phyloP scores from a whole-genome alignment of 108 stramenopile genomes.

The Cyclotella cryptica region DNA sequence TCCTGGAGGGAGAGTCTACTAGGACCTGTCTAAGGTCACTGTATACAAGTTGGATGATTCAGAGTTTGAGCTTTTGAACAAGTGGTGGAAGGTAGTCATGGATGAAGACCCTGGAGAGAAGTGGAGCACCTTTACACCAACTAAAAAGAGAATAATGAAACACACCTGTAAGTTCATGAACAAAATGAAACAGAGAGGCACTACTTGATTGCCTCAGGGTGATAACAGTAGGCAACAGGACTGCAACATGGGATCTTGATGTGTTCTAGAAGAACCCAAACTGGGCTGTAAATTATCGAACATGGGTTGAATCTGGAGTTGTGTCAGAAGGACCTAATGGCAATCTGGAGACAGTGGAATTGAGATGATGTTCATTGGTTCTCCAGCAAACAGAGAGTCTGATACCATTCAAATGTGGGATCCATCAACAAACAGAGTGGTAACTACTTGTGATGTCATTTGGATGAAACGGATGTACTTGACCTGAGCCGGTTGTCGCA shows the following conservation, averaged over 20 bases:
- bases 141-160: neutral
- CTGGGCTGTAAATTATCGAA: neutral
- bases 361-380: conserved; percentile 38
- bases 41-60: too few species aligned
- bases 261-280: neutral
- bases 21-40: neutral
- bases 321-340: conserved; percentile 23
- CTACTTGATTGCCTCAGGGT: neutral
- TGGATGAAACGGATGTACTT: conserved; percentile 36
- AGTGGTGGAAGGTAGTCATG: neutral
- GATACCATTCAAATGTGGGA: conserved; percentile 18
- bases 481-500: too few species aligned
- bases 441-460: conserved; percentile 14
- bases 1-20: conserved; percentile 1
- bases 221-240: neutral
- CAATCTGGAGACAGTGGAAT: conserved; percentile 26
- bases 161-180: neutral
- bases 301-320: conserved; percentile 35
- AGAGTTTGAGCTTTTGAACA: neutral
- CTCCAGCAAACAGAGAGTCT: neutral
- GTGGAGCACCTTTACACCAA: neutral
- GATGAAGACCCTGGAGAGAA: neutral
- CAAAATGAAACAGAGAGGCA: neutral
- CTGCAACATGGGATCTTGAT: neutral
- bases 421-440: neutral